Conservation (phyloP, 441 rosid species). For the Biscutella laevigata region DNA sequence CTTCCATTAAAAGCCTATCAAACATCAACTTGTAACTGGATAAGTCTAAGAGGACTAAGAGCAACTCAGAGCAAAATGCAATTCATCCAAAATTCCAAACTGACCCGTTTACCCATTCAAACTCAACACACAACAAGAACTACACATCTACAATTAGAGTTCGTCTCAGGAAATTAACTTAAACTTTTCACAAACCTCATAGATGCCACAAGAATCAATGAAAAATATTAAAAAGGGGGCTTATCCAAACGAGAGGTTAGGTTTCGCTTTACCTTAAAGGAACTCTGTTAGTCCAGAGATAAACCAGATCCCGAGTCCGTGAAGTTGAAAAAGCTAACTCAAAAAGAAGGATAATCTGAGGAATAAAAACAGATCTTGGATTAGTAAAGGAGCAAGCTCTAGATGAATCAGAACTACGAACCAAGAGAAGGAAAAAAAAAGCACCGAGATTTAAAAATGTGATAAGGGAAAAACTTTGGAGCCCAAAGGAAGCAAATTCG, state of each 20-base stretch:
- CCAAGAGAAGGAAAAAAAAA: neutral
- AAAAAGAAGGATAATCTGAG: conserved; percentile 9
- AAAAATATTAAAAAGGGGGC: neutral
- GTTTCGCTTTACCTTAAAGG: conserved; percentile 14
- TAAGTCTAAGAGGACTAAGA: neutral
- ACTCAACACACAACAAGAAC: conserved; percentile 3
- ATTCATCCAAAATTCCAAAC: neutral
- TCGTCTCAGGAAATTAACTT: neutral
- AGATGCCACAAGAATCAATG: neutral
- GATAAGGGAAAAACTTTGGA: conserved; percentile 9
- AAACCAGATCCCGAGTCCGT: conserved; percentile 10
- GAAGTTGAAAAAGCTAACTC: conserved; percentile 5
- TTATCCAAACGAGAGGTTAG: too few relatives aligned
- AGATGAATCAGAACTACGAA: neutral
- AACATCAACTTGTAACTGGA: conserved; percentile 18
- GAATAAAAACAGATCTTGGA: conserved; percentile 17
- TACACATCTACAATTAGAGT: conserved; percentile 5
- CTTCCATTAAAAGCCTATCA: conserved; percentile 27
- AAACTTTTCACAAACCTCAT: neutral
- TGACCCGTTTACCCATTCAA: neutral
- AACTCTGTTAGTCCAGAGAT: conserved; percentile 2
- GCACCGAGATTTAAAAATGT: conserved; percentile 3
- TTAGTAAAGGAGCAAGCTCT: conserved; percentile 13
- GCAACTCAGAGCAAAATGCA: neutral
- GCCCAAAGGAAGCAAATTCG: conserved; percentile 26